Conservation (phyloP, 176 grass and related monocot genomes). For the sorghum (Sorghum bicolor) region DNA sequence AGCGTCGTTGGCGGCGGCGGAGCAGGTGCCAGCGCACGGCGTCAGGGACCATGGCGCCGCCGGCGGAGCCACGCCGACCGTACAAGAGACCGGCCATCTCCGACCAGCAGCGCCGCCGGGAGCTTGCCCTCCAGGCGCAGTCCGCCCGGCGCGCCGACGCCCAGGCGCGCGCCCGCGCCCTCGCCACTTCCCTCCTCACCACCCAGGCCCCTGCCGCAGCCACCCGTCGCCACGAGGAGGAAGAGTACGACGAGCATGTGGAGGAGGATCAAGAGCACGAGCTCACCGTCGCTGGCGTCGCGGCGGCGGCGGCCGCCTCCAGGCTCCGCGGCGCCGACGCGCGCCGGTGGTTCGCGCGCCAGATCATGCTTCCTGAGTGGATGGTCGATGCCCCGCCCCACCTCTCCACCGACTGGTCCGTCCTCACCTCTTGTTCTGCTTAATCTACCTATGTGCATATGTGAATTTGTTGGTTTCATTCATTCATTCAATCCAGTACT, state of each 20-base stretch:
- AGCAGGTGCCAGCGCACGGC: neutral
- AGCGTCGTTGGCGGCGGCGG: neutral
- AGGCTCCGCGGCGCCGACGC: conserved; percentile 66
- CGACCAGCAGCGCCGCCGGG: conserved; percentile 91
- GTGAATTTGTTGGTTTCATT: neutral
- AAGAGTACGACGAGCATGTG: neutral
- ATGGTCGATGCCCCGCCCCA: conserved; percentile 83
- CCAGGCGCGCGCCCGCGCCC: conserved; percentile 77
- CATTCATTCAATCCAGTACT: neutral
- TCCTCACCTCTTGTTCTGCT: neutral
- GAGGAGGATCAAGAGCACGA: neutral
- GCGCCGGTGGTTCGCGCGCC: conserved; percentile 73
- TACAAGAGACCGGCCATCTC: conserved; percentile 81
- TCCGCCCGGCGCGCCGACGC: conserved; percentile 73
- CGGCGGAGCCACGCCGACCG: conserved; percentile 53
- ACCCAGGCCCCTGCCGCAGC: neutral
- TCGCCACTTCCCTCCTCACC: conserved; percentile 75
- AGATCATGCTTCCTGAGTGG: conserved; percentile 97
- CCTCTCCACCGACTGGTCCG: conserved; percentile 71
- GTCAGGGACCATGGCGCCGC: conserved; percentile 39
- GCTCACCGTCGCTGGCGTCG: conserved; percentile 42
- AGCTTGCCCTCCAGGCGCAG: conserved; percentile 72
- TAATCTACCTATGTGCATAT: neutral
- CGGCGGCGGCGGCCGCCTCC: conserved; percentile 30
- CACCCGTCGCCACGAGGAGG: conserved; percentile 14